Evolutionary conservation across 768 basidiomycete species (phyloP).

Genomic region (Rhodotorula kratochvilovae): DNA sequence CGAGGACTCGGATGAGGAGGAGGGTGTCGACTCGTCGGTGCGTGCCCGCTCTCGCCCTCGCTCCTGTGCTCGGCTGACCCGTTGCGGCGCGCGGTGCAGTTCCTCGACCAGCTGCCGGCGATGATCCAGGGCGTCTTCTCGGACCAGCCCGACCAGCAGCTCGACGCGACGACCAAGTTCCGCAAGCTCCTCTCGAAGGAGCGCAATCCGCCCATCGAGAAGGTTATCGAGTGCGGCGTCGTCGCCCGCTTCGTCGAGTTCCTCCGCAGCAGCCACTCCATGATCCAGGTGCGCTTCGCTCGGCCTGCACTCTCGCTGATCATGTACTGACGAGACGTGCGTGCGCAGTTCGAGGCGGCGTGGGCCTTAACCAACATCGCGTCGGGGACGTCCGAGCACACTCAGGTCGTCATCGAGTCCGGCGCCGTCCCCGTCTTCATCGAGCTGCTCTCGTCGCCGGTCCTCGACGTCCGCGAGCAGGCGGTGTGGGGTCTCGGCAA

Average conservation of each 20-base stretch:
- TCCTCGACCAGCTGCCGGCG: constrained; percentile 57
- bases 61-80: constrained; percentile 53
- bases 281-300: constrained; percentile 51
- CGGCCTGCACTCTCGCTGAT: not conserved
- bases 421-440: constrained; percentile 96
- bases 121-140: constrained; percentile 93
- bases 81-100: constrained; percentile 8
- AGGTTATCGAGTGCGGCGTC: constrained; percentile 94
- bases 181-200: constrained; percentile 98
- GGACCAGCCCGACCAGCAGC: constrained; percentile 80
- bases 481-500: constrained; percentile 99
- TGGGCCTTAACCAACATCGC: constrained; percentile 45
- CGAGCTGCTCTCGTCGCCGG: constrained; percentile 85
- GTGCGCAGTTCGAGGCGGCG: constrained; percentile 43
- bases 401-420: constrained; percentile 92
- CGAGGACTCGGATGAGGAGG: constrained; percentile 88
- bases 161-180: constrained; percentile 97
- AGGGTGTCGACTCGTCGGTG: constrained; percentile 64
- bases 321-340: too few relatives aligned
- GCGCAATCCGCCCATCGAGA: constrained; percentile 98
- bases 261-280: constrained; percentile 56
- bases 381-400: constrained; percentile 88
- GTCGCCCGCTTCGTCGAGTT: constrained; percentile 97
- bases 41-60: constrained; percentile 53
- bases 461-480: constrained; percentile 95